Evolutionary conservation across 2,329 filamentous ascomycete genomes (phyloP).

Genomic region (Exophiala mesophila): DNA sequence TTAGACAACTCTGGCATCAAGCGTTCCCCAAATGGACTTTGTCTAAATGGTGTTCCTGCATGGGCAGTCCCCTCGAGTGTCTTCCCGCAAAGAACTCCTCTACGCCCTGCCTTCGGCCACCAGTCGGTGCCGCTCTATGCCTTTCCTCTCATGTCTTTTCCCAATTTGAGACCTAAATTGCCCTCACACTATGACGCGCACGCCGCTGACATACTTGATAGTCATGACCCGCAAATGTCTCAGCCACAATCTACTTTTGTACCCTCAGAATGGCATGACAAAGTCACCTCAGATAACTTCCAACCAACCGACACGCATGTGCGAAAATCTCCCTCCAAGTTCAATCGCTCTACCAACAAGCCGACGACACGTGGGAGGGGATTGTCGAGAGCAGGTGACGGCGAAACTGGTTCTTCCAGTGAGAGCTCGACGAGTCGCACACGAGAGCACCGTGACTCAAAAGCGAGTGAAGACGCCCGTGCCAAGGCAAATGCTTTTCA

Average conservation of each 20-base stretch:
- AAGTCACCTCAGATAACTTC: conserved; percentile 35
- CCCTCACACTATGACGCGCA: neutral
- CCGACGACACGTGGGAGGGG: conserved; percentile 15
- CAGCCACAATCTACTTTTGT: conserved; percentile 34
- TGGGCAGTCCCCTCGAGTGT: conserved; percentile 29
- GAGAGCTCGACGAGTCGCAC: conserved; percentile 21
- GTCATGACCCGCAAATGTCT: conserved; percentile 29
- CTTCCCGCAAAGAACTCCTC: conserved; percentile 18
- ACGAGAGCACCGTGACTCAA: conserved; percentile 5
- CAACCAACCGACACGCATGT: conserved; percentile 30
- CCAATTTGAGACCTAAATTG: neutral
- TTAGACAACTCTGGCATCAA: conserved; percentile 2
- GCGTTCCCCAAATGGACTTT: conserved; percentile 6
- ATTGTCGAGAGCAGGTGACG: conserved; percentile 12
- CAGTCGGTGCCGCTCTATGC: neutral
- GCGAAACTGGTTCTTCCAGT: conserved; percentile 7
- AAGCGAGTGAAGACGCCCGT: conserved; percentile 1
- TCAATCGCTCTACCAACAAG: conserved; percentile 16
- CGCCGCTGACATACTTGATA: conserved; percentile 12
- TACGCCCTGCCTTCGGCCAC: conserved; percentile 1
- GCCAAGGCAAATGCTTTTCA: conserved; percentile 20
- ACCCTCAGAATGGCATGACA: conserved; percentile 38
- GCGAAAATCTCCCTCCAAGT: conserved; percentile 25
- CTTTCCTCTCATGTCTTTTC: neutral
- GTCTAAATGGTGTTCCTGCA: conserved; percentile 22